A percentile compares a stretch with the other conserved stretches of the same genome.
These are phyloP conservation scores for Lactifluus piperatus DNA, from an alignment of 768 basidiomycete species.

Conservation along the genomic window DNA sequence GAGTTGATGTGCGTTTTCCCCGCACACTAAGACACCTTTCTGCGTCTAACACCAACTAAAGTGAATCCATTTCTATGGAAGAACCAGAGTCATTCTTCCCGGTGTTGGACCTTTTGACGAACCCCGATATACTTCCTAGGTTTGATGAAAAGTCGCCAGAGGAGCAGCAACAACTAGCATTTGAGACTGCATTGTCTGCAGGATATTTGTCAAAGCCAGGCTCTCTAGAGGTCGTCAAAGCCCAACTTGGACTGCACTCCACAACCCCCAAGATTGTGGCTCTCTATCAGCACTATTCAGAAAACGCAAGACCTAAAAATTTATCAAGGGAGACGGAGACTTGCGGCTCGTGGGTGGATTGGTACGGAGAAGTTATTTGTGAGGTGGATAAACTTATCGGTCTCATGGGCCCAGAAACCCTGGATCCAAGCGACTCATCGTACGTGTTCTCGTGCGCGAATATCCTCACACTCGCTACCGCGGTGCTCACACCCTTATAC, in stretches of 20 bases:
- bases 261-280: slow-evolving; percentile 78
- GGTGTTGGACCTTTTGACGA: slow-evolving; percentile 55
- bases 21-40: neutral
- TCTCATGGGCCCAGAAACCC: slow-evolving; percentile 43
- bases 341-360: slow-evolving; percentile 76
- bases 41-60: slow-evolving; percentile 27
- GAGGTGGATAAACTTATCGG: slow-evolving; percentile 49
- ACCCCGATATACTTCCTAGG: slow-evolving; percentile 35
- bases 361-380: slow-evolving; percentile 71
- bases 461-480: neutral
- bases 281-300: slow-evolving; percentile 64
- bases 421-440: slow-evolving; percentile 31
- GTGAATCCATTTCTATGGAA: slow-evolving; percentile 76
- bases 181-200: slow-evolving; percentile 41
- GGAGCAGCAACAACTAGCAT: slow-evolving; percentile 43
- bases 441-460: slow-evolving; percentile 26
- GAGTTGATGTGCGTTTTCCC: slow-evolving; percentile 4
- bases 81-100: slow-evolving; percentile 68
- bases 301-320: slow-evolving; percentile 25
- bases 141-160: slow-evolving; percentile 36
- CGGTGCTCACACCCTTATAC: neutral
- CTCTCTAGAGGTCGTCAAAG: slow-evolving; percentile 49
- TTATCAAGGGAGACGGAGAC: slow-evolving; percentile 23
- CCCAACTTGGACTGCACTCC: slow-evolving; percentile 70
- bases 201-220: slow-evolving; percentile 44